Conservation (phyloP, 352 stramenopile species). For the Globisporangium megalacanthum region DNA sequence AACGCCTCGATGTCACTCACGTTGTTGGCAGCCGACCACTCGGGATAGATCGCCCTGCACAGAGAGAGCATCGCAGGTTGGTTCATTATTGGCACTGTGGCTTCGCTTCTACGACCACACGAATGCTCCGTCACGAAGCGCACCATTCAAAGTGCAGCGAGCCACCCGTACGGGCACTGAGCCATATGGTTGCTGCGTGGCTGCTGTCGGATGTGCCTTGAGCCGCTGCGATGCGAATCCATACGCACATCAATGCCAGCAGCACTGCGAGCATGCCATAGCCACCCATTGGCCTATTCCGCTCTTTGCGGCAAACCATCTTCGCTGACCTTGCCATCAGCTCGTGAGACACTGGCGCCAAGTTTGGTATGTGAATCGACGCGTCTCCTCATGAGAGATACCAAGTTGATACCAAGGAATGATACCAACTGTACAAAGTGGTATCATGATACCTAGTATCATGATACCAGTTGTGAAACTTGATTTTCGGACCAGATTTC, state of each 20-base stretch:
- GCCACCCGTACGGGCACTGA: constrained; percentile 8
- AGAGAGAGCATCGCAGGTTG: not conserved
- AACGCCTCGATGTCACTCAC: constrained; percentile 7
- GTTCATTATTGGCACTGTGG: not conserved
- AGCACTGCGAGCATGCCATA: not conserved
- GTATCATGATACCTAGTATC: too few relatives aligned
- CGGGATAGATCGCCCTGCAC: constrained; percentile 3
- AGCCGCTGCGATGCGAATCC: not conserved
- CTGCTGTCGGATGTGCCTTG: not conserved
- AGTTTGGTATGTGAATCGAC: not conserved
- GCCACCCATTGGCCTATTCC: too few relatives aligned
- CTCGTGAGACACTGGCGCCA: not conserved
- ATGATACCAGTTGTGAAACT: too few relatives aligned
- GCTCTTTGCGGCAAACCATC: not conserved
- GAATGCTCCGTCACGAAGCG: not conserved
- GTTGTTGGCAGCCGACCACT: constrained; percentile 5
- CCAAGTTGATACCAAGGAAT: too few relatives aligned
- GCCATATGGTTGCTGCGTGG: not conserved
- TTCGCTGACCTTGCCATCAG: not conserved
- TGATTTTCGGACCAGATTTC: too few relatives aligned
- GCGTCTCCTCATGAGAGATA: too few relatives aligned
- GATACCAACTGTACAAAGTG: too few relatives aligned
- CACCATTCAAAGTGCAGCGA: constrained; percentile 9
- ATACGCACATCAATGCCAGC: not conserved
- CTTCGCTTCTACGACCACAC: too few relatives aligned